Evolutionary conservation across 2,329 filamentous ascomycete species (phyloP).

Genomic region (Penicillium sp.): DNA sequence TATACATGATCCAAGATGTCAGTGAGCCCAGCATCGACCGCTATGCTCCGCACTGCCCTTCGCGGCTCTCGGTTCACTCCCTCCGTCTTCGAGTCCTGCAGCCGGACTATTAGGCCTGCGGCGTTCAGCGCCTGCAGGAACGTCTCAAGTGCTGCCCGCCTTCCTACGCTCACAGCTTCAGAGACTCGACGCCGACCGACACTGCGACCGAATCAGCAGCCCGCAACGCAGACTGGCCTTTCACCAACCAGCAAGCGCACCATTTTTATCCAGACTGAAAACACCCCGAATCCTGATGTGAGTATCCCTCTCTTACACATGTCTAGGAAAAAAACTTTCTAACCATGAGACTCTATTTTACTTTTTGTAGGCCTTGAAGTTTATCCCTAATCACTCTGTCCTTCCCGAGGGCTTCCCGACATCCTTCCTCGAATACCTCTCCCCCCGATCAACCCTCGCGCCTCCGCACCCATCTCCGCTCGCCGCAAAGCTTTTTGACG

Average conservation of each 20-base stretch:
- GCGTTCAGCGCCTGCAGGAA: constrained; percentile 35
- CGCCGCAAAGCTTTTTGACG: constrained; percentile 83
- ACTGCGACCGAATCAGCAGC: constrained; percentile 44
- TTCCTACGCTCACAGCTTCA: constrained; percentile 50
- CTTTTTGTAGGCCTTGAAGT: constrained; percentile 69
- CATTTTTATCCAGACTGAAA: constrained; percentile 97
- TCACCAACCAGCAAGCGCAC: constrained; percentile 57
- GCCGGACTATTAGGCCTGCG: constrained; percentile 28
- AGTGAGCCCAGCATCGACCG: constrained; percentile 32
- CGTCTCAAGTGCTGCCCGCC: constrained; percentile 44
- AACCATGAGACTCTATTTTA: neutral
- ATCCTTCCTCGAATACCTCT: constrained; percentile 87
- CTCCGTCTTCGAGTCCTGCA: constrained; percentile 27
- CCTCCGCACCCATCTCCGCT: constrained; percentile 88
- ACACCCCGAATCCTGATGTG: constrained; percentile 88
- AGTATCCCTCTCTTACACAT: constrained; percentile 18
- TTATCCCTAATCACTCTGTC: constrained; percentile 84
- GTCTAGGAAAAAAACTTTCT: neutral
- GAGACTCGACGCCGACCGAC: constrained; percentile 47
- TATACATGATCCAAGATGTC: constrained; percentile 26
- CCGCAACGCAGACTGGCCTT: constrained; percentile 33
- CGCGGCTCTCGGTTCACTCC: constrained; percentile 23
- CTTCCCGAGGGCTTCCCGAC: constrained; percentile 70
- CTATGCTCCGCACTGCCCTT: constrained; percentile 32
- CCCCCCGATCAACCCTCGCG: constrained; percentile 79